Base-by-base conservation (phyloP, 2,329 filamentous ascomycete species). In the Septoria petroselini region DNA sequence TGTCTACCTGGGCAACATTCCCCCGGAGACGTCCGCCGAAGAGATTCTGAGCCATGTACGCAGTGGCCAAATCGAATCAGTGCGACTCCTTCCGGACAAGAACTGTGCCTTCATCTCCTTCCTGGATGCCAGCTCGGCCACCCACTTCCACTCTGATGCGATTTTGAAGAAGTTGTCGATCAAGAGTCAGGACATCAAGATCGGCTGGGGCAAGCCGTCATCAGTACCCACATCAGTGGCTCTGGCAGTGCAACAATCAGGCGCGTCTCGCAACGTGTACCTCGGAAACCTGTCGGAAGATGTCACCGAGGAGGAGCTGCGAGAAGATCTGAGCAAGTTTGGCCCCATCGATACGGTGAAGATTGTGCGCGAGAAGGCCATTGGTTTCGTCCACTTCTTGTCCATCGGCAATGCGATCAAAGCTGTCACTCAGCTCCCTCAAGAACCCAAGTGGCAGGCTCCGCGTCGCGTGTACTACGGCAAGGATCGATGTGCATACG, bases 41-140 rank as follows among this genome's bases (percentile, higher is more conserved):
- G 93, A 98, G 73, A 95, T 98, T 58, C 76, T 98, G 48, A 86
- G 91, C 58, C 93, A 98, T 66, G 93, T 98, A 53, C 83, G 93
- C 58, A 97, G 93, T 71, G 93, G 93, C 18, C 93, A 97, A 69
- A 97, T 98, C 64, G 93, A 98, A 76, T 97, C 93, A n/a, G 93
- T 98, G 45, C 86, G 93, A 62, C 80, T 98, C 58, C 78, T 98
- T 48, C 89, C 91, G 18, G 93, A 98, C 74, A 98, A 97, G 88
- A 98, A 97, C 79, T 98, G 93, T 68, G 93, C 93, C 51, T 98
- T 98, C 78, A 97, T 98, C 68, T 98, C 93, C 6, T 98, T 98
- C 76, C 78, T 98, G 59, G 93, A 98, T 67, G 90, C 91, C 64
- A 95, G 91, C 74, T 96, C 93, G 23, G 93, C 93, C 49, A 97